Evolutionary conservation across 257 asterid species (phyloP).

Genomic region (Cynanchum wilfordii): DNA sequence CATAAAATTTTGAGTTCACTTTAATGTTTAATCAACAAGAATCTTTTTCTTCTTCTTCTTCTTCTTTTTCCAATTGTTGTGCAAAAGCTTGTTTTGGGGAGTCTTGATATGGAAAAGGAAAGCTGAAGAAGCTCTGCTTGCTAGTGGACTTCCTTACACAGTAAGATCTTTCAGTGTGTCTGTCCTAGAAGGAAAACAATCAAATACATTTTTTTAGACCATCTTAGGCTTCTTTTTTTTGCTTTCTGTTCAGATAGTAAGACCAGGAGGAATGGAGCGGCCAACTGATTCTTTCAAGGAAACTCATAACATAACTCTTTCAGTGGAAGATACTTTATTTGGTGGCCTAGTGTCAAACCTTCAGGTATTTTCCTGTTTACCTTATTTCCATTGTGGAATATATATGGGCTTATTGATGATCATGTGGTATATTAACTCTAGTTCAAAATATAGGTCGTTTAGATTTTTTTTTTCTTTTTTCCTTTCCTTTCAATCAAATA

Average conservation of each 20-base stretch:
- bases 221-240: conserved; percentile 17
- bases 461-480: too few species aligned
- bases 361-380: conserved; percentile 50
- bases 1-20: background rate
- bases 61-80: conserved; percentile 5
- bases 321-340: conserved; percentile 75
- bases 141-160: conserved; percentile 82
- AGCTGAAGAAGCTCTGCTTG: conserved; percentile 92
- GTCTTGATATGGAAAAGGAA: conserved; percentile 82
- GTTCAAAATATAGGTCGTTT: too few species aligned
- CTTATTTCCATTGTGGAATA: background rate
- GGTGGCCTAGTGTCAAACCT: conserved; percentile 93
- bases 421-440: background rate
- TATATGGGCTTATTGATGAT: background rate
- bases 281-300: conserved; percentile 93
- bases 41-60: background rate
- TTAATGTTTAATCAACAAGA: conserved; percentile 9
- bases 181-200: background rate
- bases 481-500: too few species aligned
- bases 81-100: conserved; percentile 89
- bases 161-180: conserved; percentile 43
- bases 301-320: conserved; percentile 77
- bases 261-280: conserved; percentile 99
- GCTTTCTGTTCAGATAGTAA: conserved; percentile 57
- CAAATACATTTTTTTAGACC: conserved; percentile 5